A percentile compares a stretch with the other conserved stretches of the same genome.
Evolutionary conservation across 2,329 filamentous ascomycete genomes (phyloP).

Genomic region (Aspergillus awamori): DNA sequence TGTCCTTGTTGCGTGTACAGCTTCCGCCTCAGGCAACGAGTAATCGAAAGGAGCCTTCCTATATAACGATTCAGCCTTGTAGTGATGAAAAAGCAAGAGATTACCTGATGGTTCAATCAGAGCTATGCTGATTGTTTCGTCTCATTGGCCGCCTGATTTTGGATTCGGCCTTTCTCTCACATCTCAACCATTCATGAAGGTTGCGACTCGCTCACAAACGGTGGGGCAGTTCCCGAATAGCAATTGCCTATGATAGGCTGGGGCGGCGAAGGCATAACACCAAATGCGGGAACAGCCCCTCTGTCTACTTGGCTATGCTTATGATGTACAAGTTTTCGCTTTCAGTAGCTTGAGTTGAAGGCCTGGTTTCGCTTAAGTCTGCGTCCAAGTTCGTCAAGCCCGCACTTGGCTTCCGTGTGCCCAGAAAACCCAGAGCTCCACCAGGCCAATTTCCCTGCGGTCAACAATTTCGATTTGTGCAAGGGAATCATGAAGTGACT

Average conservation of each 20-base stretch:
- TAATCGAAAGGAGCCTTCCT: background rate
- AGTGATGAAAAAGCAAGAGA: background rate
- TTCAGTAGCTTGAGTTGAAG: background rate
- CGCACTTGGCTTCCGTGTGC: too few species aligned
- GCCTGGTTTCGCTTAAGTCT: background rate
- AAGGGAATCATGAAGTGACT: too few species aligned
- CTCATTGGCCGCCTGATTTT: background rate
- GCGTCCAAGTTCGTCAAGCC: too few species aligned
- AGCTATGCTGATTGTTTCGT: background rate
- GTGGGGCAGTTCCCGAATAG: background rate
- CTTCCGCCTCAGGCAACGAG: background rate
- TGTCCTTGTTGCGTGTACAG: background rate
- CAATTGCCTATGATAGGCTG: background rate
- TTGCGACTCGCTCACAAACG: background rate
- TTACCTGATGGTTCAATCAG: background rate
- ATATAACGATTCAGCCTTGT: background rate
- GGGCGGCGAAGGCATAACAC: too few species aligned
- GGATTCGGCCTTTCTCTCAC: too few species aligned
- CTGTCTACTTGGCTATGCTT: background rate
- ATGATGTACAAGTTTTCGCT: background rate
- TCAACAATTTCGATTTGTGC: too few species aligned
- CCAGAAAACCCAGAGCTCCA: too few species aligned
- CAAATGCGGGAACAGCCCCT: background rate
- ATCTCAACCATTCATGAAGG: background rate
- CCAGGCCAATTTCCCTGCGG: background rate